Base-by-base conservation (phyloP, 805 yeast species). In the Myxozyma mucilagina region DNA sequence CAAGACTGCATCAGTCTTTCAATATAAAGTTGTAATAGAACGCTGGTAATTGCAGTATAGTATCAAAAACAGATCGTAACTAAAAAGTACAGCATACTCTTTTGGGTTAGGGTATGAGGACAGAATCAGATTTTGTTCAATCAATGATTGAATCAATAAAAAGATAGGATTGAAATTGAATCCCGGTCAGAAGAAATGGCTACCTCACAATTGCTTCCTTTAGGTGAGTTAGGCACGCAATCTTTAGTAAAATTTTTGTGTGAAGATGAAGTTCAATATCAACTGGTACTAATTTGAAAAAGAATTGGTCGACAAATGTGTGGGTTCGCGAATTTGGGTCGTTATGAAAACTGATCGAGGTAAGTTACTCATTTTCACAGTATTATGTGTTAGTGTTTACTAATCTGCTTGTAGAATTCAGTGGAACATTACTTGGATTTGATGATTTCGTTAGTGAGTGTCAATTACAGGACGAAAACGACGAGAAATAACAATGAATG, bases 371-470 rank as follows among this genome's bases (percentile, higher is more conserved):
- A 3, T 38, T 38, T 38, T 38, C 5, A 13, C 16, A 13, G 13
- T 5, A 38, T 3, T 38, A 13, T n/a, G 41, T 5, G n/a, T 38
- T 38, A 3, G 2, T 13, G 5, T 3, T 13, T 38, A 38, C 5
- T 38, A 5, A 24, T 24, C 4, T 2, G 29, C 4, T 2, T 75
- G 63, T 18, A 72, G 97, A 92, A 72, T 94, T 90, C 72, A 81
- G 82, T n/a, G 99, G 99, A 1, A 89, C 85, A 3, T 78, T 94
- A 54, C 83, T 87, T 34, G 98, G 98, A 0, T 93, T 93, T 74
- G 99, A 94, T 73, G 98, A 94, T 74, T 93, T 87, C 69, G 97
- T 94, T 62, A 94, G 78, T 68, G 71, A 65, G 77, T 63, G 4
- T 13, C 43, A 24, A 49, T 16, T 31, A 3, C 16, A 35, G 34